Evolutionary conservation across 1,284 basidiomycete species (phyloP).

Genomic region (Ceratobasidium sp.): DNA sequence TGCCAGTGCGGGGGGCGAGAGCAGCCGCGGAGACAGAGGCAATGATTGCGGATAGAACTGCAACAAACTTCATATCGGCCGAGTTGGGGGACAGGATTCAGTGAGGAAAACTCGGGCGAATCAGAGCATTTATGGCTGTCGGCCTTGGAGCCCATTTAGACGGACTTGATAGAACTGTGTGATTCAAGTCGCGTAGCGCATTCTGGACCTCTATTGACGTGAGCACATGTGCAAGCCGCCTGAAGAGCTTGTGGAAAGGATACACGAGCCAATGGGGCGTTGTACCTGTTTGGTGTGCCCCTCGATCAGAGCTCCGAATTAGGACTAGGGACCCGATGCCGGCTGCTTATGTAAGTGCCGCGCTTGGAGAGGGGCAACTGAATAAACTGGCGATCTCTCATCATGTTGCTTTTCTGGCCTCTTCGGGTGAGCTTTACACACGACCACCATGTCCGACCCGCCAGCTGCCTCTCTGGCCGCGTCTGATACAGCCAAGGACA

Average conservation of each 20-base stretch:
- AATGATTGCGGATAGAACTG: constrained; percentile 3
- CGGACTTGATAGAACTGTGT: background rate
- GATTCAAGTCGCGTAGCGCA: constrained; percentile 4
- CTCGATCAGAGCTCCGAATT: background rate
- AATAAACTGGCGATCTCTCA: constrained; percentile 20
- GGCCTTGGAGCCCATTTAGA: background rate
- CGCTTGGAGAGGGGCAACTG: constrained; percentile 2
- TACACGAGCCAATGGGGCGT: background rate
- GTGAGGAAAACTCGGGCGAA: background rate
- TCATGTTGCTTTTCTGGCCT: constrained; percentile 6
- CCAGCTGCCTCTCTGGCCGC: background rate
- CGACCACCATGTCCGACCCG: constrained; percentile 26
- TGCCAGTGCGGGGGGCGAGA: constrained; percentile 22
- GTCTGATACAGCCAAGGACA: background rate
- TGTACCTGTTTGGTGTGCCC: background rate
- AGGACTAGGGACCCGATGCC: background rate
- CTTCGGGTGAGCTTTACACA: background rate
- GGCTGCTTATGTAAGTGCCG: background rate
- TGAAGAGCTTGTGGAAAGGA: background rate
- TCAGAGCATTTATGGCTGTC: constrained; percentile 2
- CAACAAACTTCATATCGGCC: constrained; percentile 30
- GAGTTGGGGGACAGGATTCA: background rate
- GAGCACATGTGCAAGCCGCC: background rate
- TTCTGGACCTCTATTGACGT: background rate
- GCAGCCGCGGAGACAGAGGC: constrained; percentile 30